These are phyloP conservation scores for Physcomitrellopsis africana DNA, from an alignment of 225 moss, liverwort and hornwort species.

Conservation along the genomic window DNA sequence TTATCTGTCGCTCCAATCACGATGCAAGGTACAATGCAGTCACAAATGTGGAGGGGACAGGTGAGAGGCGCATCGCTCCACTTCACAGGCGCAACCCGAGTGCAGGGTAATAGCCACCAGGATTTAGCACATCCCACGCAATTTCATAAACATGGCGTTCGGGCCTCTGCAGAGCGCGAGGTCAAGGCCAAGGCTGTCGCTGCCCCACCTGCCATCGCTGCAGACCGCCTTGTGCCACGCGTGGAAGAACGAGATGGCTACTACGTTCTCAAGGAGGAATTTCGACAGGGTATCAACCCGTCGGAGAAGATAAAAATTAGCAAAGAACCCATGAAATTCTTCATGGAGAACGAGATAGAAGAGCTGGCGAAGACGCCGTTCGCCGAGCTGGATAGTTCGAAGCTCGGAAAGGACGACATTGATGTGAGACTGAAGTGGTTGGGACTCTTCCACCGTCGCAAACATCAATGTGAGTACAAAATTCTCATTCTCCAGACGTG, in stretches of 20 bases:
- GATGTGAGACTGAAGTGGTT: slow-evolving; percentile 74
- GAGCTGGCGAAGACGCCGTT: slow-evolving; percentile 58
- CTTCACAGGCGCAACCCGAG: not conserved
- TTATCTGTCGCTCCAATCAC: not conserved
- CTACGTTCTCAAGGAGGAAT: slow-evolving; percentile 62
- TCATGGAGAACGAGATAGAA: slow-evolving; percentile 59
- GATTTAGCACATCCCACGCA: not conserved
- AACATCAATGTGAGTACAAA: slow-evolving; percentile 59
- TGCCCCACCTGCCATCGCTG: slow-evolving; percentile 18
- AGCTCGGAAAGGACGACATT: slow-evolving; percentile 68
- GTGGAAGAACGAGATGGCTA: slow-evolving; percentile 61
- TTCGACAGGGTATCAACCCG: slow-evolving; percentile 49
- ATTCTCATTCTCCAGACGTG: no score
- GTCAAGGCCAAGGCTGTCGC: slow-evolving; percentile 35
- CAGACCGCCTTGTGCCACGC: slow-evolving; percentile 40
- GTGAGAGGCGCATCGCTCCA: not conserved
- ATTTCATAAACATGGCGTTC: slow-evolving; percentile 8
- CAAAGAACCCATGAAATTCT: slow-evolving; percentile 75
- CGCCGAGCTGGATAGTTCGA: slow-evolving; percentile 60
- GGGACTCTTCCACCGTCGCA: slow-evolving; percentile 78
- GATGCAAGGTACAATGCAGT: slow-evolving; percentile 34
- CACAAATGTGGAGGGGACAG: slow-evolving; percentile 17
- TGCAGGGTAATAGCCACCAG: slow-evolving; percentile 9
- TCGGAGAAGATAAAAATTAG: slow-evolving; percentile 72
- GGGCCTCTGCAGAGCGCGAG: slow-evolving; percentile 29